Evolutionary conservation across 495 filamentous ascomycete genomes (phyloP), one percentile per base, ranked within the genome.

Genomic region (Xylaria grammica): DNA sequence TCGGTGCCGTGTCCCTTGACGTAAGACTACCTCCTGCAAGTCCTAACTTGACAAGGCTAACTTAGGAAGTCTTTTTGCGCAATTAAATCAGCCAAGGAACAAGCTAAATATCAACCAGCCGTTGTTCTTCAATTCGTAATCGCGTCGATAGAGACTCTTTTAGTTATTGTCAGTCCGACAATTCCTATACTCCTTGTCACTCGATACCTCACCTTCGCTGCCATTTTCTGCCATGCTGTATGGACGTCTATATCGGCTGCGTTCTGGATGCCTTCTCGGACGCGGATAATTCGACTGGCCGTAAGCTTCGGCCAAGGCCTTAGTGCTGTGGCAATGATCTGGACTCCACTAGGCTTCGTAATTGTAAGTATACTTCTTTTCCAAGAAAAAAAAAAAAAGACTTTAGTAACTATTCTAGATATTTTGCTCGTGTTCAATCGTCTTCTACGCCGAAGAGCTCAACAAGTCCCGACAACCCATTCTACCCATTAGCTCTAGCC

Each of bases 331-430:
- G 27, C 13, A 24, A 22, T 20, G 19, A 22, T 46, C 29, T 59
- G 42, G 40, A 59, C n/a, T 29, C 17, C 56, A 29, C 27, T 59
- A 42, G 42, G 26, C n/a, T 59, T 46, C 11, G 42, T 59, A 13
- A 20, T 59, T 9, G 56, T 48, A 59, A 22, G 56, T 46, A 19
- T 48, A 20, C 26, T 19, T 24, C n/a, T 22, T 9, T 8, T 34
- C 36, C 42, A n/a, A 15, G 46, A 3, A 11, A 22, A 34, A 9
- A n/a, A 15, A 48, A 3, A 11, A 22, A 34, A 9, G 17, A 3
- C 27, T 15, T 1, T 3, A 19, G 27, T 59, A 26, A 59, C 0
- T 1, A 9, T 34, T 26, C 7, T 22, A 59, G 56, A 22, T 59
- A 2, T 59, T 59, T 36, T 59, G 27, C 29, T 22, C 42, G 8